Evolutionary conservation across 2,329 filamentous ascomycete genomes (phyloP), one percentile per base, ranked within the genome.

Genomic region (Penicillium sp.): DNA sequence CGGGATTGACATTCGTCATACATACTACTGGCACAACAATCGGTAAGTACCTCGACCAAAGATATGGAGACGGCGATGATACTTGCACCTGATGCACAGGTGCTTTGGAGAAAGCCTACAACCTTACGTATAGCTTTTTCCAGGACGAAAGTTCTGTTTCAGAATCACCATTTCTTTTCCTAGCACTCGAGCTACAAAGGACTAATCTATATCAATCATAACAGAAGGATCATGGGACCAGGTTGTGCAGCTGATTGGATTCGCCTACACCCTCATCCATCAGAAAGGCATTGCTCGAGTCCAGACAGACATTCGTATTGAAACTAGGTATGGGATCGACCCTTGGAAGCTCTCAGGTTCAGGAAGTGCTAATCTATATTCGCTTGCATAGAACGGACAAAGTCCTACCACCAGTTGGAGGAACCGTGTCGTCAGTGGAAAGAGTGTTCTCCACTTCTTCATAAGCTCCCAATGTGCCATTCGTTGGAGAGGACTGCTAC

Each of bases 1-100:
- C 89, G 67, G 91, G 91, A 1, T 76, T 96, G 62, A 87, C 85
- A 63, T 92, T 90, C 71, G 87, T 84, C 40, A 93, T 96, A 90
- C 92, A 96, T 77, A 90, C 89, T 33, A 92, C 92, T 5, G 93
- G 93, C 11, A 96, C 92, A 0, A 96, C 91, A 0, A 83, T 96
- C 60, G 91, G 90, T 92, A 78, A 58, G 85, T 80, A 7, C 11
- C 0, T 47, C 27, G 14, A 9, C 6, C 6, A 33, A 19, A n/a
- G 27, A n/a, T 3, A 18, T 6, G 11, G 16, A 10, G 7, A 18
- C 31, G 24, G 16, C 43, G 6, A 16, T 47, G 9, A 33, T 18
- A 22, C 46, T 49, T 35, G 46, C 13, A 14, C 14, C 31, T 14
- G n/a, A 5, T 35, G 14, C 27, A 11, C 18, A 9, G n/a, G n/a